Evolutionary conservation across 352 stramenopile species (phyloP).

Genomic region (Pythium folliculosum): DNA sequence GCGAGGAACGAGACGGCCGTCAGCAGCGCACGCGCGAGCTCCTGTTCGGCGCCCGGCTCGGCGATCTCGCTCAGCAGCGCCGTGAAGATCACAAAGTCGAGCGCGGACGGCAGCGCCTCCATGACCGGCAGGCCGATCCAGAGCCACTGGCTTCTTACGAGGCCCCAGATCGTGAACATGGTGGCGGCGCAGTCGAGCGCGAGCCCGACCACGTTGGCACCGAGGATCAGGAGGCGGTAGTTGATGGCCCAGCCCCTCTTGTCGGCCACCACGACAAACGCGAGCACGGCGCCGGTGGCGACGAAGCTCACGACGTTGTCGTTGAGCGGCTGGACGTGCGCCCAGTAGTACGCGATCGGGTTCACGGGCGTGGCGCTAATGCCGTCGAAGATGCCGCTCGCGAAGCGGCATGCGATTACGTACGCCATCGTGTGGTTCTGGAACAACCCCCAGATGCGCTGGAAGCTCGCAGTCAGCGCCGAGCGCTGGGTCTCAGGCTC

Average conservation of each 20-base stretch:
- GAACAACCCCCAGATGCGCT: conserved; percentile 41
- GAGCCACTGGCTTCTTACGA: conserved; percentile 68
- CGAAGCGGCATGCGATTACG: conserved; percentile 46
- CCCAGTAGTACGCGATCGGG: conserved; percentile 53
- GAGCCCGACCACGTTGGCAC: conserved; percentile 34
- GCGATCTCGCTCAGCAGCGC: conserved; percentile 52
- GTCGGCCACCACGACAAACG: conserved; percentile 31
- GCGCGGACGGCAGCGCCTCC: conserved; percentile 47
- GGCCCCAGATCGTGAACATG: conserved; percentile 59
- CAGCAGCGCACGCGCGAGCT: conserved; percentile 41
- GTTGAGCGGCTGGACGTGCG: conserved; percentile 53
- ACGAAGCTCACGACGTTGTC: conserved; percentile 57
- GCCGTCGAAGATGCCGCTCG: conserved; percentile 39
- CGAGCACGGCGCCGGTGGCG: conserved; percentile 34
- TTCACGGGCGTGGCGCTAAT: conserved; percentile 45
- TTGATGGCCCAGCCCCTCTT: conserved; percentile 49
- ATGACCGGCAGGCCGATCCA: conserved; percentile 65
- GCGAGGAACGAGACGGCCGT: conserved; percentile 53
- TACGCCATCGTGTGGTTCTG: conserved; percentile 40
- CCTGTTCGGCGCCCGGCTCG: conserved; percentile 34
- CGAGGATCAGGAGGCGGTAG: conserved; percentile 43
- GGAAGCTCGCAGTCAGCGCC: conserved; percentile 31
- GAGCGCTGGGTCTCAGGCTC: conserved; percentile 6
- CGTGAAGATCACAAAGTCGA: conserved; percentile 60
- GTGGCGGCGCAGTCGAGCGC: conserved; percentile 43